Base-by-base conservation (phyloP, 108 stramenopile species). In the Stephanodiscus minutulus region DNA sequence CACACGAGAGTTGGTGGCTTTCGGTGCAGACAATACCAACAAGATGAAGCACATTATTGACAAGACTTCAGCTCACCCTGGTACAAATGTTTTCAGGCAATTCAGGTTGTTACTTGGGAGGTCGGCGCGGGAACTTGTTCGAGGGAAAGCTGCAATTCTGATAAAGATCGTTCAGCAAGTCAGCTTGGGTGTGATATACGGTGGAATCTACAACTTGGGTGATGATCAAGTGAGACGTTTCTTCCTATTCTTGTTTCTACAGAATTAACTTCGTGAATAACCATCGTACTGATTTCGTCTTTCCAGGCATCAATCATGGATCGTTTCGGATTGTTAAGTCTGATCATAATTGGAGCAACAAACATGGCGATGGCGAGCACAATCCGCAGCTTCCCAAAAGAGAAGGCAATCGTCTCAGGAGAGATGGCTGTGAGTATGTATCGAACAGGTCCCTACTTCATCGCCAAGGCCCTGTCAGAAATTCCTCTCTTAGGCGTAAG, bases 381-480 rank as follows among this genome's bases (percentile, higher is more conserved):
- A 9, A 81, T 96, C 36, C 81, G 93, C 11, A 64, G 87, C 2
- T 96, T 96, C 69, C 91, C 96, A 25, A 91, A 90, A 60, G 96
- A 96, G 59, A 94, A 92, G 74, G 83, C 88, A 0, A 91, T 94
- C 33, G 83, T 96, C 10, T 77, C 84, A 1, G 64, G 59, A 12
- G 96, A 96, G 72, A 62, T 90, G 66, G 53, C 76, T 27, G 77
- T 74, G 10, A 79, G 74, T 7, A 76, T 96, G 82, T 98, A 96
- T 75, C 71, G 90, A 25, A 89, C 93, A 5, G 67, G 89, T 33
- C 96, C 97, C 1, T 98, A 98, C 70, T 96, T 98, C 67, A 69
- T 97, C 41, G 84, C 93, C 49, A 98, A 98, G 81, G 95, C 96
- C 7, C 44, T 96, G n/a, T 92, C 95, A 5, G 96, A 96, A 71